phyloP scores from a whole-genome alignment of 192 early-diverging fungal genomes.

The Umbelopsis isabellina region DNA sequence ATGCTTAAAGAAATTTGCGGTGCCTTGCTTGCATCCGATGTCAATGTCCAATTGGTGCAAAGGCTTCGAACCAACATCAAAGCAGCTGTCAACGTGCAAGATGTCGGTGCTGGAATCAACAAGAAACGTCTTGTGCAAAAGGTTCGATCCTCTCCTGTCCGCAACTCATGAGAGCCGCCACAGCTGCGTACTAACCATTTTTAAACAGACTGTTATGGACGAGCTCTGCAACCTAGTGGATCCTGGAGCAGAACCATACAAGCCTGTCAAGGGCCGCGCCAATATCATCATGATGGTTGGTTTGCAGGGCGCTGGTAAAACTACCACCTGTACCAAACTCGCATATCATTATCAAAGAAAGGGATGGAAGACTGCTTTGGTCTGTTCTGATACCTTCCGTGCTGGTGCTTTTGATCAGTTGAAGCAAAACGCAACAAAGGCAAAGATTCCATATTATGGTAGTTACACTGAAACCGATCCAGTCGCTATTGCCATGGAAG shows the following conservation, averaged over 20 bases:
- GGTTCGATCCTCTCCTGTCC: slow-evolving; percentile 28
- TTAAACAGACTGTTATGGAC: slow-evolving; percentile 76
- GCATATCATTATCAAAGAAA: slow-evolving; percentile 92
- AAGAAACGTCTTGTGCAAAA: slow-evolving; percentile 88
- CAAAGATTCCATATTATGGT: slow-evolving; percentile 96
- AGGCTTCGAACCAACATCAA: slow-evolving; percentile 87
- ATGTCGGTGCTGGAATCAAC: slow-evolving; percentile 79
- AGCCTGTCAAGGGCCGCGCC: slow-evolving; percentile 78
- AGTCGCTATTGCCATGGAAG: slow-evolving; percentile 87
- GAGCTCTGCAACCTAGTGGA: slow-evolving; percentile 87
- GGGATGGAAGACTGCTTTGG: slow-evolving; percentile 90
- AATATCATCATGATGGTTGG: slow-evolving; percentile 99
- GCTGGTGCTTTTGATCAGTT: slow-evolving; percentile 99
- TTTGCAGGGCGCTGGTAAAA: slow-evolving; percentile 94
- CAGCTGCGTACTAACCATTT: background rate
- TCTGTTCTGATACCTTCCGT: slow-evolving; percentile 96
- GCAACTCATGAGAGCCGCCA: background rate
- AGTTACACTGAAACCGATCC: slow-evolving; percentile 94
- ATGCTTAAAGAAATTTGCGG: slow-evolving; percentile 84
- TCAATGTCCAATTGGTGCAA: slow-evolving; percentile 87
- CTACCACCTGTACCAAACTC: slow-evolving; percentile 96
- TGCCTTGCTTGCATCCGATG: slow-evolving; percentile 89
- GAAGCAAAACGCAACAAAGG: slow-evolving; percentile 96
- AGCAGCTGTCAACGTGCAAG: slow-evolving; percentile 78
- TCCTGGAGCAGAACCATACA: slow-evolving; percentile 84